phyloP scores from a whole-genome alignment of 352 stramenopile genomes.

The Pythium chondricola region DNA sequence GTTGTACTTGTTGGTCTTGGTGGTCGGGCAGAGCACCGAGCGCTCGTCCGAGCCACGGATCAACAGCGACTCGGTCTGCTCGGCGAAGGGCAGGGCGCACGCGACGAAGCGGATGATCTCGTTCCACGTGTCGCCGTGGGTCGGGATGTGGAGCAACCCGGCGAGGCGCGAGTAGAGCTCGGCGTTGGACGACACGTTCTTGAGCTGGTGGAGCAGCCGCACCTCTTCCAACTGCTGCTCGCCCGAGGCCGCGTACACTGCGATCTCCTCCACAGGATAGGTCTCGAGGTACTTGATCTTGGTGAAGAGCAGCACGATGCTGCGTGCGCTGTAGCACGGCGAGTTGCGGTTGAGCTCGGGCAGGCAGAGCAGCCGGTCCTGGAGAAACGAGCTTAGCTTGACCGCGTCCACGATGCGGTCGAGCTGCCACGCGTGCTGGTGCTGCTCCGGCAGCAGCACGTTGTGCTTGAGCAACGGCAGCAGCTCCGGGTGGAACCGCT shows the following conservation, averaged over 20 bases:
- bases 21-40: slow-evolving; percentile 55
- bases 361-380: slow-evolving; percentile 67
- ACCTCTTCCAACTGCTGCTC: slow-evolving; percentile 62
- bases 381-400: slow-evolving; percentile 52
- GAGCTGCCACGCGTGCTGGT: slow-evolving; percentile 27
- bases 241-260: slow-evolving; percentile 42
- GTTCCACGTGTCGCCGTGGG: slow-evolving; percentile 66
- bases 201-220: slow-evolving; percentile 52
- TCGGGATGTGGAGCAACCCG: slow-evolving; percentile 58
- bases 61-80: slow-evolving; percentile 80
- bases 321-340: slow-evolving; percentile 71
- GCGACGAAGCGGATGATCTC: slow-evolving; percentile 74
- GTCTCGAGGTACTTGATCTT: slow-evolving; percentile 83
- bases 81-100: slow-evolving; percentile 68
- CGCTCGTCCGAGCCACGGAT: slow-evolving; percentile 83
- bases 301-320: slow-evolving; percentile 76
- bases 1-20: slow-evolving; percentile 89
- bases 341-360: slow-evolving; percentile 76
- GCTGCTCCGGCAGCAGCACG: slow-evolving; percentile 24
- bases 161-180: slow-evolving; percentile 66
- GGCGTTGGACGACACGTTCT: slow-evolving; percentile 44
- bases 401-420: slow-evolving; percentile 51
- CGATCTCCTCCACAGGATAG: slow-evolving; percentile 51
- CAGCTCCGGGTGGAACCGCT: slow-evolving; percentile 42
- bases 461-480: slow-evolving; percentile 45